Base-by-base conservation (phyloP, 768 basidiomycete genomes). In the Leccinum longicurvipes region DNA sequence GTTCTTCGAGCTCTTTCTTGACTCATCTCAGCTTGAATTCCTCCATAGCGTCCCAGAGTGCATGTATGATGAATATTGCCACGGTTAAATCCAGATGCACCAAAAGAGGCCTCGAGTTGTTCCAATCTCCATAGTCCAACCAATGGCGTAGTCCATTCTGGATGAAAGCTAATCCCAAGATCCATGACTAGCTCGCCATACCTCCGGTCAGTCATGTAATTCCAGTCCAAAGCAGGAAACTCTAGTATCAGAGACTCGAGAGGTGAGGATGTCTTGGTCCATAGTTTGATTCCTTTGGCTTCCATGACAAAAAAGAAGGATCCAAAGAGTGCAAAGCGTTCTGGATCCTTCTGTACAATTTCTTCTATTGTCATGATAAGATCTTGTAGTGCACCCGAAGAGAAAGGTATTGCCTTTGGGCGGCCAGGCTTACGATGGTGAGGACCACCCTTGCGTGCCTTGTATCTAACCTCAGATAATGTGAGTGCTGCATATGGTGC, bases 341-440 rank as follows among this genome's bases (percentile, higher is more conserved):
- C 19, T 0, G 25, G 45, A 24, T 56, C 23, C 0, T 31, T n/a
- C 11, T 1, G 11, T 3, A 63, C 55, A 17, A 23, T 50, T 4
- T 55, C 3, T 9, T 51, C 14, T 47, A 63, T 63, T n/a, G 49
- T 55, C 52, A 32, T 6, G 6, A 21, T n/a, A 6, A 60, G 31
- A 3, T 51, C 21, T 6, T 27, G 2, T 2, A 62, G 27, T 4
- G 32, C 9, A 27, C n/a, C 41, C 39, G 50, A 1, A 6, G 24
- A 21, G 2, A 63, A 58, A 1, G 62, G 60, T 2, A 61, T 47
- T 11, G 57, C 24, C 31, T 55, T 63, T 5, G 45, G 32, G 21
- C 19, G 41, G 17, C 55, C 50, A 7, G 29, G 2, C 19, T 28
- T 60, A 2, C 10, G 17, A 36, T 36, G 11, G 14, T 6, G 34